phyloP scores from a whole-genome alignment of 148 eudicot genomes.

The Rhododendron molle region DNA sequence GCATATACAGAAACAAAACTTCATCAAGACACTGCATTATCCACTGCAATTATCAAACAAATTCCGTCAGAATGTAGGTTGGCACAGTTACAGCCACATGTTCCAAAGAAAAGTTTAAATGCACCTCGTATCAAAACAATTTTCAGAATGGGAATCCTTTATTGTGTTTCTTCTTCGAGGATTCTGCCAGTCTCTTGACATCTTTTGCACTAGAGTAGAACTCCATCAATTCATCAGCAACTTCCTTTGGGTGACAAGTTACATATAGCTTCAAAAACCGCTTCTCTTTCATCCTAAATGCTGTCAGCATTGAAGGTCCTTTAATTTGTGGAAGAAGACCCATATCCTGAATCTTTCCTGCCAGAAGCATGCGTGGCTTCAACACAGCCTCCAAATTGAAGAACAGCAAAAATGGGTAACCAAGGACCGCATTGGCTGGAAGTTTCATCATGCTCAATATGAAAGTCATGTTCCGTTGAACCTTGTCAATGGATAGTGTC shows the following conservation, averaged over 20 bases:
- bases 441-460: conserved; percentile 54
- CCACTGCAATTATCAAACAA: background rate
- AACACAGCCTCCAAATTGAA: conserved; percentile 49
- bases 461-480: conserved; percentile 76
- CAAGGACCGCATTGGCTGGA: conserved; percentile 33
- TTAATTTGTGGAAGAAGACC: conserved; percentile 47
- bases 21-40: background rate
- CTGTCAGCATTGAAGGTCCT: conserved; percentile 44
- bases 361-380: conserved; percentile 56
- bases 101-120: background rate
- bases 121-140: background rate
- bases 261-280: conserved; percentile 48
- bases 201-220: conserved; percentile 43
- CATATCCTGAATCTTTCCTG: conserved; percentile 52
- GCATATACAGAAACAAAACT: background rate
- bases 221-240: conserved; percentile 41
- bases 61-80: background rate
- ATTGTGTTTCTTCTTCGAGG: conserved; percentile 33
- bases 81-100: background rate
- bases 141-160: conserved; percentile 61
- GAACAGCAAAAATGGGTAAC: conserved; percentile 47
- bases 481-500: conserved; percentile 61
- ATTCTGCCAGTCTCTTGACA: conserved; percentile 49
- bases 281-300: conserved; percentile 66
- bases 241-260: conserved; percentile 42